Evolutionary conservation across 352 stramenopile species (phyloP).

Genomic region (Phytophthora fragariae): DNA sequence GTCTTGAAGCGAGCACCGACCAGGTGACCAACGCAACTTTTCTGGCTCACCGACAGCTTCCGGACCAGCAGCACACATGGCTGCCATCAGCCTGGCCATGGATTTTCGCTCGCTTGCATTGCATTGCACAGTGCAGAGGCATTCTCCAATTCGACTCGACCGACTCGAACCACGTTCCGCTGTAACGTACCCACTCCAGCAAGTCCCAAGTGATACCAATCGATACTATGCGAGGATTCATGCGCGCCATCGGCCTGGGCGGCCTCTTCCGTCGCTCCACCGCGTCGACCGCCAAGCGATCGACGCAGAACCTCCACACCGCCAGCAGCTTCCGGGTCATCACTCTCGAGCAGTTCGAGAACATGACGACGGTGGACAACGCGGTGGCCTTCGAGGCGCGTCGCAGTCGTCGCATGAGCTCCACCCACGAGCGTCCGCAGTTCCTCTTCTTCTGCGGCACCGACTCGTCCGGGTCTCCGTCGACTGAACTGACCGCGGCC

Average conservation of each 20-base stretch:
- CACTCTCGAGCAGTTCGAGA: slow-evolving; percentile 48
- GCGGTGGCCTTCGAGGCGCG: slow-evolving; percentile 31
- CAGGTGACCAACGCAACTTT: slow-evolving; percentile 30
- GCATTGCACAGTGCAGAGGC: slow-evolving; percentile 9
- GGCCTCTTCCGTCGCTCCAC: slow-evolving; percentile 53
- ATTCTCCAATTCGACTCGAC: slow-evolving; percentile 44
- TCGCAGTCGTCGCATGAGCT: slow-evolving; percentile 48
- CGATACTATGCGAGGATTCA: slow-evolving; percentile 68
- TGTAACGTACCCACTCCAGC: slow-evolving; percentile 30
- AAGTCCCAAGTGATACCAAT: neutral
- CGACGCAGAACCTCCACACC: slow-evolving; percentile 10
- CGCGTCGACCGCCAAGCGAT: slow-evolving; percentile 4
- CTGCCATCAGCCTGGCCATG: slow-evolving; percentile 18
- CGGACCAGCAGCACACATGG: slow-evolving; percentile 18
- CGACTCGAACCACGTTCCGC: slow-evolving; percentile 32
- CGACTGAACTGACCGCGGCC: slow-evolving; percentile 25
- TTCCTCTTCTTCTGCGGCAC: slow-evolving; percentile 84
- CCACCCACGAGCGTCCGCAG: slow-evolving; percentile 56
- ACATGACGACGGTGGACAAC: slow-evolving; percentile 35
- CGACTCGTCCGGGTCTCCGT: slow-evolving; percentile 47
- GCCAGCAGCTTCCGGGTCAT: slow-evolving; percentile 46
- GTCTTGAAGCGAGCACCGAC: slow-evolving; percentile 28
- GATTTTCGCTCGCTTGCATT: slow-evolving; percentile 4
- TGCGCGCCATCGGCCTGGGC: slow-evolving; percentile 69
- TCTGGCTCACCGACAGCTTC: slow-evolving; percentile 25